phyloP scores from a whole-genome alignment of 805 yeast species.

The Pichia paraexigua region DNA sequence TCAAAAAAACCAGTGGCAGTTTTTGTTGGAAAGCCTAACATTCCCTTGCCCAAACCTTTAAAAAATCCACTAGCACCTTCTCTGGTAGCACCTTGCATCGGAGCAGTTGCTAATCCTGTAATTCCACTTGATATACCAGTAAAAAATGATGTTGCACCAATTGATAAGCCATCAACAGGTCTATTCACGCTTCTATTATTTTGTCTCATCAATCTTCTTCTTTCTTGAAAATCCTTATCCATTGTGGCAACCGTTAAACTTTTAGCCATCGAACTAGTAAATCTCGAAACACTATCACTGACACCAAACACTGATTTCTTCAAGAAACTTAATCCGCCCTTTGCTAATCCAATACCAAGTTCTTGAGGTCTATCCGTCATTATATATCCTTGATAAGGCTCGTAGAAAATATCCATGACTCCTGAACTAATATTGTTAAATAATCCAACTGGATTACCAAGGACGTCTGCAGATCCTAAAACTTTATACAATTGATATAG shows the following conservation, averaged over 20 bases:
- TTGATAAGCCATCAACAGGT: conserved; percentile 74
- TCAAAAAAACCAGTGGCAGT: conserved; percentile 94
- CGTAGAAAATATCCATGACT: conserved; percentile 91
- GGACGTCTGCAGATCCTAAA: conserved; percentile 90
- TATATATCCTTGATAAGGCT: conserved; percentile 92
- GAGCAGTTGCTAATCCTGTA: conserved; percentile 83
- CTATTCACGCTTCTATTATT: conserved; percentile 69
- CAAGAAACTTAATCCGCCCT: conserved; percentile 90
- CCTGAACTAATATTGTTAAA: conserved; percentile 93
- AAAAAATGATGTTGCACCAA: conserved; percentile 83
- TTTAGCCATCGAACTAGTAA: conserved; percentile 91
- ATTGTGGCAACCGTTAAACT: conserved; percentile 87
- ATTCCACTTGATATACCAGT: conserved; percentile 85
- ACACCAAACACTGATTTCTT: conserved; percentile 93
- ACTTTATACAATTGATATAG: conserved; percentile 87
- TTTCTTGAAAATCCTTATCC: conserved; percentile 78
- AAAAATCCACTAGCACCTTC: conserved; percentile 91
- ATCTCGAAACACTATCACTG: conserved; percentile 85
- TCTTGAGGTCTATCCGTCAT: conserved; percentile 95
- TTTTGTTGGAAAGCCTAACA: conserved; percentile 94
- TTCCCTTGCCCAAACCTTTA: conserved; percentile 88
- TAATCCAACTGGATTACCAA: conserved; percentile 96
- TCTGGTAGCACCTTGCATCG: conserved; percentile 79
- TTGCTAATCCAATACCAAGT: conserved; percentile 88
- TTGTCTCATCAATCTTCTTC: conserved; percentile 67